phyloP scores from a whole-genome alignment of 208 protist genomes.

The Trypanosoma platydactyli region DNA sequence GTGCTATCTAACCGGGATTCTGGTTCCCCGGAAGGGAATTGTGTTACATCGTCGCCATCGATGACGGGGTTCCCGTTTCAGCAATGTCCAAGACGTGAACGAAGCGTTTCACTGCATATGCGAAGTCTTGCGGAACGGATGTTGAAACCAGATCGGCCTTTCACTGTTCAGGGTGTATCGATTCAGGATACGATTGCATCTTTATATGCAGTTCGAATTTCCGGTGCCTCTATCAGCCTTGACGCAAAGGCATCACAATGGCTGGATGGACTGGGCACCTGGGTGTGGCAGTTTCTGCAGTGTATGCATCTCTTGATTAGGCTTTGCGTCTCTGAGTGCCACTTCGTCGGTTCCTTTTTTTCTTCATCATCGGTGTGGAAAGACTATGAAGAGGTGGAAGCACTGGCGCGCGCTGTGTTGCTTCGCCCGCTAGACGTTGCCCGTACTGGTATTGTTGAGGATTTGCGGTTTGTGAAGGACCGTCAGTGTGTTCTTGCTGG shows the following conservation, averaged over 20 bases:
- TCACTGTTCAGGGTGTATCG: constrained; percentile 41
- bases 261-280: constrained; percentile 61
- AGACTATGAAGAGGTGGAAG: constrained; percentile 57
- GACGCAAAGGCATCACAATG: constrained; percentile 28
- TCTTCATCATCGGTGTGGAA: constrained; percentile 37
- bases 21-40: constrained; percentile 51
- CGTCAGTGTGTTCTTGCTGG: constrained; percentile 57
- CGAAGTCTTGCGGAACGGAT: constrained; percentile 32
- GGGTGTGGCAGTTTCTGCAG: constrained; percentile 60
- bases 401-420: constrained; percentile 58
- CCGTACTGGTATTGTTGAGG: constrained; percentile 40
- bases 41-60: constrained; percentile 34
- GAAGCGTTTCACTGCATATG: constrained; percentile 79
- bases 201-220: constrained; percentile 49
- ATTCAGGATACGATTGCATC: constrained; percentile 62
- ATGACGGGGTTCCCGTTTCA: constrained; percentile 45
- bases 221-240: constrained; percentile 28
- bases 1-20: constrained; percentile 65
- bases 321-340: constrained; percentile 61
- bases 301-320: constrained; percentile 60
- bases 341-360: constrained; percentile 84
- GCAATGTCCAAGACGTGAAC: constrained; percentile 51
- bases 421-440: constrained; percentile 37
- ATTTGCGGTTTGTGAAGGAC: constrained; percentile 51
- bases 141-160: constrained; percentile 28